Percentiles rank a stretch among this genome's conserved stretches.
Conservation (phyloP, 805 yeast genomes). For the Sungouiozyma intestinalis region DNA sequence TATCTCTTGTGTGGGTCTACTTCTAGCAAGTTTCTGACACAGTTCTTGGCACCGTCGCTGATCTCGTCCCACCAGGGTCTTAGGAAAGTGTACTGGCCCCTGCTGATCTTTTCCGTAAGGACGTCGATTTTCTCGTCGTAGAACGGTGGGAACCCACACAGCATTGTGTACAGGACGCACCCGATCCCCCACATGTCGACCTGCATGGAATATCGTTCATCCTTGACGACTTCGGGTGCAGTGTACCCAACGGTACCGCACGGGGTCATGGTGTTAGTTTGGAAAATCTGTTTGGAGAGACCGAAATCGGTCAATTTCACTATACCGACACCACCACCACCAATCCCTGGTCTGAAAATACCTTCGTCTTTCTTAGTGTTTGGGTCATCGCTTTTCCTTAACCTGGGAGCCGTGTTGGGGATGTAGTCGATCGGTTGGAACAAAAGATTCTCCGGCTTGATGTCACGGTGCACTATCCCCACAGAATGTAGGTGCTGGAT, state of each 20-base stretch:
- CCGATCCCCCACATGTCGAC: conserved; percentile 99
- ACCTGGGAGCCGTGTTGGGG: conserved; percentile 31
- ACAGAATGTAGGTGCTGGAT: conserved; percentile 60
- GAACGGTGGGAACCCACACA: conserved; percentile 97
- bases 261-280: conserved; percentile 85
- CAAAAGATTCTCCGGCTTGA: conserved; percentile 70
- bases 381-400: conserved; percentile 58
- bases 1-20: conserved; percentile 62
- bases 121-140: conserved; percentile 63
- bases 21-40: conserved; percentile 55
- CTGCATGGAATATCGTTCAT: conserved; percentile 82
- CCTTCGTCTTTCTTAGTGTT: conserved; percentile 79
- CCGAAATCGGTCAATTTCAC: conserved; percentile 96
- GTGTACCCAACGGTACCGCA: conserved; percentile 99
- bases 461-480: conserved; percentile 76
- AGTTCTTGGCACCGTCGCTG: conserved; percentile 54
- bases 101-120: conserved; percentile 56
- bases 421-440: conserved; percentile 48
- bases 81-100: conserved; percentile 64
- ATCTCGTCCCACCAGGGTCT: conserved; percentile 89
- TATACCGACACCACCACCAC: conserved; percentile 86
- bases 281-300: conserved; percentile 80
- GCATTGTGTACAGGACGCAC: conserved; percentile 82
- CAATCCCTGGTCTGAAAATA: conserved; percentile 62
- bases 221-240: conserved; percentile 95